Base-by-base conservation (phyloP, 2,329 filamentous ascomycete genomes). In the Beauveria sp. region DNA sequence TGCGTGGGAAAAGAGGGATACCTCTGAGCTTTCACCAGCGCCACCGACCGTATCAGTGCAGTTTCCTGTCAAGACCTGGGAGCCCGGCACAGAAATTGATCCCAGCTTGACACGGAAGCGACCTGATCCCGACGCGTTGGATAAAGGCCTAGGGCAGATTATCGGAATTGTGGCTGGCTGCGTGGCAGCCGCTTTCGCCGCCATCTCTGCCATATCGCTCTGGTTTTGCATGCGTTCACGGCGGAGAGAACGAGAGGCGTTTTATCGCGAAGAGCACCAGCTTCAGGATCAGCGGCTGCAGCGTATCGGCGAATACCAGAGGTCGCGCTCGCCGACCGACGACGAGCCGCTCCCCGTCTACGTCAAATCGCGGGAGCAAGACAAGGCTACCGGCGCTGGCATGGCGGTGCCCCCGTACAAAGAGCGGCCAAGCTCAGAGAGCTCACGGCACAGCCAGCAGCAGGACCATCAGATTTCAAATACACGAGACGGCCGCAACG, bases 91-190 rank as follows among this genome's bases (percentile, higher is more conserved):
- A 16, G 52, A 50, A 26, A 61, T 61, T 16, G 53, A 56, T 40
- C 52, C 52, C 8, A 55, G 53, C 24, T 14, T 56, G 44, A 52
- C 40, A 28, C 34, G 59, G 30, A 53, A 50, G 43, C n/a, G 20
- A 18, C n/a, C 53, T 12, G 40, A 56, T 16, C 40, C 48, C 43
- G 16, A 26, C 16, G 53, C 59, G 2, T 34, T 61, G 4, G 37
- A 51, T 30, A 55, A 48, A 50, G 40, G 34, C 37, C 20, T 61
- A 24, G 50, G 59, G 3, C 59, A 56, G 41, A 56, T 61, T 22
- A 61, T 61, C 18, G 59, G 44, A n/a, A 61, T 61, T 9, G 59
- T 61, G 24, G 52, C 44, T 20, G 59, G 59, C n/a, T 56, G 52
- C n/a, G 37, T 61, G 12, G 59, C n/a, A 26, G 59, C 34, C 20